phyloP scores from a whole-genome alignment of 768 basidiomycete species.

The Lentinula guzmanii region DNA sequence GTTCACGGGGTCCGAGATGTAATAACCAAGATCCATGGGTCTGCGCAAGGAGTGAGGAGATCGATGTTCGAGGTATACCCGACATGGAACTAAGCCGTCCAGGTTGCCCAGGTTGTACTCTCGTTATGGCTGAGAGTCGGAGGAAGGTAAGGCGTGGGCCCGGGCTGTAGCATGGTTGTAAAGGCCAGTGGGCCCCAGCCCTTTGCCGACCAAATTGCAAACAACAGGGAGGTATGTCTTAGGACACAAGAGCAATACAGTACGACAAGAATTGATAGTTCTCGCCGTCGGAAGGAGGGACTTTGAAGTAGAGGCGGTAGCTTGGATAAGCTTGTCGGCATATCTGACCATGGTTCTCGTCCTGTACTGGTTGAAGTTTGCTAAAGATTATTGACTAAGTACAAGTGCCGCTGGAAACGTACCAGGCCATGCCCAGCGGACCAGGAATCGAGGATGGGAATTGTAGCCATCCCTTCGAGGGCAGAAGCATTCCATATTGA shows the following conservation, averaged over 20 bases:
- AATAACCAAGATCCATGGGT: slow-evolving; percentile 86
- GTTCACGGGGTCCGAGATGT: slow-evolving; percentile 71
- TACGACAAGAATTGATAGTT: slow-evolving; percentile 59
- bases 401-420: slow-evolving; percentile 23
- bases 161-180: slow-evolving; percentile 66
- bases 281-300: slow-evolving; percentile 48
- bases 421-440: slow-evolving; percentile 67
- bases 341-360: slow-evolving; percentile 73
- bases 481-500: slow-evolving; percentile 85
- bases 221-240: slow-evolving; percentile 68
- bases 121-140: slow-evolving; percentile 47
- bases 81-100: slow-evolving; percentile 67
- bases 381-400: slow-evolving; percentile 25
- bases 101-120: slow-evolving; percentile 40
- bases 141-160: slow-evolving; percentile 51
- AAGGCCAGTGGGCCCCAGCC: slow-evolving; percentile 83
- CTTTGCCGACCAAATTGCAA: slow-evolving; percentile 79
- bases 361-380: slow-evolving; percentile 44
- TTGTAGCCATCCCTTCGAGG: slow-evolving; percentile 79
- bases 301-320: slow-evolving; percentile 55
- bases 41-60: slow-evolving; percentile 60
- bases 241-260: slow-evolving; percentile 64
- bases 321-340: slow-evolving; percentile 73
- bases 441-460: slow-evolving; percentile 82
- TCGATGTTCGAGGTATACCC: slow-evolving; percentile 61